These are phyloP conservation scores for Talaromyces sp. DNA, from an alignment of 2,329 filamentous ascomycete species.

Conservation along the genomic window DNA sequence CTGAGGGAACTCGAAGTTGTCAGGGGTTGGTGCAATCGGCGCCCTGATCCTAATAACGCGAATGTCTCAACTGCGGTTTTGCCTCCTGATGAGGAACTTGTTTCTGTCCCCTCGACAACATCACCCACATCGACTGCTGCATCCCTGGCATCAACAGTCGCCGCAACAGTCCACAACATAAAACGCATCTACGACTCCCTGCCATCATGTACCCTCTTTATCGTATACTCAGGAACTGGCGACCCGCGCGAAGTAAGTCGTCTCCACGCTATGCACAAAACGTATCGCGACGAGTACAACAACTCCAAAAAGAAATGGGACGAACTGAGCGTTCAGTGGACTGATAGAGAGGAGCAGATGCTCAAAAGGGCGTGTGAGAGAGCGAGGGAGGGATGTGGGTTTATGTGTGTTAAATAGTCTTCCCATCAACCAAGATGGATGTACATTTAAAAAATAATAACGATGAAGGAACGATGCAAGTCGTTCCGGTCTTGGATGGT, in stretches of 20 bases:
- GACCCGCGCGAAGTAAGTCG: constrained; percentile 57
- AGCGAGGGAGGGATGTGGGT: constrained; percentile 58
- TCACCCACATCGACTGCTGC: background rate
- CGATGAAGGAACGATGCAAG: constrained; percentile 16
- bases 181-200: constrained; percentile 53
- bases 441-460: too few species aligned
- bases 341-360: constrained; percentile 60
- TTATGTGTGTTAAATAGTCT: constrained; percentile 56
- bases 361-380: constrained; percentile 54
- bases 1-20: constrained; percentile 59
- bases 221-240: constrained; percentile 63
- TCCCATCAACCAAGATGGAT: background rate
- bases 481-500: background rate
- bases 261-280: constrained; percentile 55
- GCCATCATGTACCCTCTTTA: constrained; percentile 58
- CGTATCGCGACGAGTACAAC: constrained; percentile 56
- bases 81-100: constrained; percentile 25
- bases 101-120: constrained; percentile 16
- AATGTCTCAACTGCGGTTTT: constrained; percentile 34
- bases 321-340: constrained; percentile 61
- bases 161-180: constrained; percentile 52
- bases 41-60: constrained; percentile 46
- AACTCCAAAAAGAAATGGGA: constrained; percentile 60
- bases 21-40: constrained; percentile 58
- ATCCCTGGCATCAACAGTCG: constrained; percentile 46